Percentiles rank a stretch among this genome's conserved stretches.
phyloP scores from a whole-genome alignment of 768 basidiomycete species.

The Tulasnella sp. region DNA sequence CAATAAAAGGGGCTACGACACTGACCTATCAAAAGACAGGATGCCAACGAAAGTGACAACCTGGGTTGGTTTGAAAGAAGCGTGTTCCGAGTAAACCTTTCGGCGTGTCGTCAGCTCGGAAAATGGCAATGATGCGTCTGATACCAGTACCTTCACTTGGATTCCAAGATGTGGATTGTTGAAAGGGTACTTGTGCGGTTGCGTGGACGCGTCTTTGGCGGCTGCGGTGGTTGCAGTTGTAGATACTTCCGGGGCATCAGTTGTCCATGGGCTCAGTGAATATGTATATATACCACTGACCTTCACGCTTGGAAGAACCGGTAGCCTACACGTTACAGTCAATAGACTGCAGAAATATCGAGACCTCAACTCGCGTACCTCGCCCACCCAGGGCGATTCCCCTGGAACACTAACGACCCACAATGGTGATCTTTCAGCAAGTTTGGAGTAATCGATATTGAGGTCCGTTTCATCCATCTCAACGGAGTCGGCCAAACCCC shows the following conservation, averaged over 20 bases:
- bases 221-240: too few species aligned
- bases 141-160: slow-evolving; percentile 48
- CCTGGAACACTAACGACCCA: slow-evolving; percentile 72
- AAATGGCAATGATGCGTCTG: neutral
- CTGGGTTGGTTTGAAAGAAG: slow-evolving; percentile 53
- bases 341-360: too few species aligned
- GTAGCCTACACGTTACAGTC: too few species aligned
- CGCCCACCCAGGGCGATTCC: slow-evolving; percentile 43
- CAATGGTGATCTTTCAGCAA: slow-evolving; percentile 49
- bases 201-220: neutral
- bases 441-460: slow-evolving; percentile 32
- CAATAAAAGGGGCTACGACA: slow-evolving; percentile 17
- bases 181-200: slow-evolving; percentile 53
- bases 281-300: too few species aligned
- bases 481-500: slow-evolving; percentile 44
- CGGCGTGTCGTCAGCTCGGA: neutral
- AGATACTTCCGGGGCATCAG: too few species aligned
- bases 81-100: slow-evolving; percentile 29
- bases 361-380: neutral
- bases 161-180: slow-evolving; percentile 50
- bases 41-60: slow-evolving; percentile 61
- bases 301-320: too few species aligned
- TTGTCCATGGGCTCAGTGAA: too few species aligned
- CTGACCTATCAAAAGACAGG: slow-evolving; percentile 51
- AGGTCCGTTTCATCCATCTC: slow-evolving; percentile 23